Conservation (phyloP, 192 early-diverging fungal species). For the Entophlyctis luteolus region DNA sequence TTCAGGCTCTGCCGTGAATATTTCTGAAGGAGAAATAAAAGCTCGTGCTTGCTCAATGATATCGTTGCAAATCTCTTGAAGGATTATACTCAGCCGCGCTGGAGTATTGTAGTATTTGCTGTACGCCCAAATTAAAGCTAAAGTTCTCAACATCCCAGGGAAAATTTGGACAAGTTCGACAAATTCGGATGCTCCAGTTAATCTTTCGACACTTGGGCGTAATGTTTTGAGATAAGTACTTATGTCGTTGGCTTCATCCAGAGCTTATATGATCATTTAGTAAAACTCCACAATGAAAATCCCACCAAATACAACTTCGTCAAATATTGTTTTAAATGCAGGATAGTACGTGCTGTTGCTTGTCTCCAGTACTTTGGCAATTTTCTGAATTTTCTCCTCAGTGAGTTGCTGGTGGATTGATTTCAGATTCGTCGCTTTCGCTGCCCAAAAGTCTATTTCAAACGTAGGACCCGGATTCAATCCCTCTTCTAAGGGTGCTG, state of each 20-base stretch:
- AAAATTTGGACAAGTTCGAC: slow-evolving; percentile 57
- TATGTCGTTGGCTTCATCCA: slow-evolving; percentile 63
- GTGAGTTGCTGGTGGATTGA: slow-evolving; percentile 60
- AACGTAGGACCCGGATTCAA: slow-evolving; percentile 62
- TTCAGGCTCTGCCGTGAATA: slow-evolving; percentile 59
- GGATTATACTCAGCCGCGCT: slow-evolving; percentile 48
- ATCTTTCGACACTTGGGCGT: slow-evolving; percentile 52
- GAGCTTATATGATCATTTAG: slow-evolving; percentile 34
- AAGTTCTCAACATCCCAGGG: slow-evolving; percentile 49
- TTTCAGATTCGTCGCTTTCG: slow-evolving; percentile 62
- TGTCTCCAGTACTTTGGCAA: slow-evolving; percentile 47
- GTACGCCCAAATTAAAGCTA: slow-evolving; percentile 55
- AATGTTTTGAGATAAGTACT: slow-evolving; percentile 53
- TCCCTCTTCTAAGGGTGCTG: slow-evolving; percentile 60
- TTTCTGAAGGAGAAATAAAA: slow-evolving; percentile 56
- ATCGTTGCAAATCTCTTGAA: slow-evolving; percentile 66
- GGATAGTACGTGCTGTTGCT: slow-evolving; percentile 68
- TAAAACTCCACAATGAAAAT: neutral
- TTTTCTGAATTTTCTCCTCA: slow-evolving; percentile 62
- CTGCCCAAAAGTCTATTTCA: slow-evolving; percentile 68
- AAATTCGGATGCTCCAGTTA: slow-evolving; percentile 47
- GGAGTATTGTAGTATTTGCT: slow-evolving; percentile 65
- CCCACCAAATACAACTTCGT: slow-evolving; percentile 60
- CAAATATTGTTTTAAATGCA: slow-evolving; percentile 62
- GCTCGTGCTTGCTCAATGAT: slow-evolving; percentile 58